Evolutionary conservation across 805 yeast genomes (phyloP), one percentile per base, ranked within the genome.

Genomic region (Hanseniaspora thailandica): DNA sequence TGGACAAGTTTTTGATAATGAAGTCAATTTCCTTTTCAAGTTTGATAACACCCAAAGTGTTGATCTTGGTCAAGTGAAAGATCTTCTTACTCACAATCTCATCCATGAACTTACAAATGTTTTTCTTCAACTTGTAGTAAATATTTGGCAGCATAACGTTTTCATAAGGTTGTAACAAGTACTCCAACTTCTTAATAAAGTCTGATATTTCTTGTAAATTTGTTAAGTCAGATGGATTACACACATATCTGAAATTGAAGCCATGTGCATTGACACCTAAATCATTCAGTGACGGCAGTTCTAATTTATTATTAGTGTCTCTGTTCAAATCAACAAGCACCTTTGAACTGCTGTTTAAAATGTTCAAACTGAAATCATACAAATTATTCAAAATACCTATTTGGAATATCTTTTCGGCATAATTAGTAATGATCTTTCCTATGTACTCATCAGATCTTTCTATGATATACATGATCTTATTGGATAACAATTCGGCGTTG

Each of bases 1-100:
- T 82, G 47, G 95, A 82, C 5, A 86, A 76, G 55, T 82, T 83
- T 44, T 81, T 76, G 48, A 93, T 84, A 33, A 90, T 74, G 26
- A 77, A 72, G 45, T 88, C 78, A 22, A 88, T 69, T 62, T 89
- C 96, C 55, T 85, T 78, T 58, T 93, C 97, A 47, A 93, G 69
- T 58, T 81, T 84, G 19, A 87, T 74, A 0, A 94, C 81, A 1
- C 97, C 97, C 39, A 85, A 67, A 59, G 85, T 94, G 62, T 86
- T 88, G 56, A 87, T 78, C 58, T 77, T 79, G 50, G 78, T 76
- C 45, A 85, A 71, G 3, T 72, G 59, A 80, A 90, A 77, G 28
- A 90, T 69, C 59, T 81, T 81, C 57, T 76, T 74, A 61, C 86
- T 95, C 3, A 87, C 61, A 17, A 76, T 59, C 1, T 87, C 79